Evolutionary conservation across 257 asterid species (phyloP).

Genomic region (Solanum dulcamara): DNA sequence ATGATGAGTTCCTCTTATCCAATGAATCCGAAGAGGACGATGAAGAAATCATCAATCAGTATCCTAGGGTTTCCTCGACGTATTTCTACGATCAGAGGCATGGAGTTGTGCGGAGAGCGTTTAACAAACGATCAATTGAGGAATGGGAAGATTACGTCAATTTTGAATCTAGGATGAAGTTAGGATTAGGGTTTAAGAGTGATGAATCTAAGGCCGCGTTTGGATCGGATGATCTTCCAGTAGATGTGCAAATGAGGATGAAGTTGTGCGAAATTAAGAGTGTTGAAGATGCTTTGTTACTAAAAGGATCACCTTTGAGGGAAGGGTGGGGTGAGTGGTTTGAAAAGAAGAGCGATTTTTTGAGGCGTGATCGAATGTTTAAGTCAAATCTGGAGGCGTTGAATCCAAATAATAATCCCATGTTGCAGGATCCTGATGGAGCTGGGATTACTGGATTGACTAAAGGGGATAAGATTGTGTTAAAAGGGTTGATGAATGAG

Average conservation of each 20-base stretch:
- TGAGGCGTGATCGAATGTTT: conserved; percentile 82
- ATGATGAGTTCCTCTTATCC: conserved; percentile 27
- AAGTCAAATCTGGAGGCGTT: conserved; percentile 66
- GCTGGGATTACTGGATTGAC: conserved; percentile 58
- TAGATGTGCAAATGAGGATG: conserved; percentile 54
- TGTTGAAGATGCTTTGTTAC: conserved; percentile 72
- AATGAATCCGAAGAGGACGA: conserved; percentile 22
- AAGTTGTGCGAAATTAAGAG: conserved; percentile 43
- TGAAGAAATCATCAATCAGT: conserved; percentile 6
- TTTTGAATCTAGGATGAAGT: conserved; percentile 39
- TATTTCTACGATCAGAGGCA: conserved; percentile 52
- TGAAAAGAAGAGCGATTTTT: conserved; percentile 77
- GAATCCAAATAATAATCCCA: conserved; percentile 74
- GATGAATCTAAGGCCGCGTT: conserved; percentile 32
- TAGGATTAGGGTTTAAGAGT: conserved; percentile 47
- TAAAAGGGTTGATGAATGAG: conserved; percentile 56
- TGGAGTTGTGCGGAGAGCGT: conserved; percentile 70
- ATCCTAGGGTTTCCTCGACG: conserved; percentile 22
- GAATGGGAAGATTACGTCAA: conserved; percentile 94
- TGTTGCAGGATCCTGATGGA: conserved; percentile 91
- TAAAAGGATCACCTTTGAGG: conserved; percentile 80
- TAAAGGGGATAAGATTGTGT: conserved; percentile 65
- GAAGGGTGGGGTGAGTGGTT: conserved; percentile 99
- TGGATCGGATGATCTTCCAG: conserved; percentile 78
- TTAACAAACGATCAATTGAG: conserved; percentile 60